These are phyloP conservation scores for Blumeriella jaapii DNA, from an alignment of 2,329 filamentous ascomycete genomes.

Conservation along the genomic window DNA sequence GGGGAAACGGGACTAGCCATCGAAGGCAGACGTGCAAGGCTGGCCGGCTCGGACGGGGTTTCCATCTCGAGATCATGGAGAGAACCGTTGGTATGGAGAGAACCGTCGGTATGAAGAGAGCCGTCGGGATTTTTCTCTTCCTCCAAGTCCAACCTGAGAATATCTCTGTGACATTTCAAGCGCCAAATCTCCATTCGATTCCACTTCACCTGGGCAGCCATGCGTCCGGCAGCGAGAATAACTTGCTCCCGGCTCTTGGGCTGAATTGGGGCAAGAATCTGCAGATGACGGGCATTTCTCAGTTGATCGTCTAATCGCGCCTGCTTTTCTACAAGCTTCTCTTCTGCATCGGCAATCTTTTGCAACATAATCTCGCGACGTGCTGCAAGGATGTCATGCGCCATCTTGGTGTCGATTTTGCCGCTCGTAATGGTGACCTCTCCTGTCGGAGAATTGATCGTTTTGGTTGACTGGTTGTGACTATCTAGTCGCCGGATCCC, in stretches of 20 bases:
- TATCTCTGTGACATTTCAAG: conserved; percentile 80
- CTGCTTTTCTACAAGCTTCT: conserved; percentile 60
- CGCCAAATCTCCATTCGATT: conserved; percentile 89
- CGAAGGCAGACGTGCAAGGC: conserved; percentile 26
- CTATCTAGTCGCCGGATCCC: conserved; percentile 58
- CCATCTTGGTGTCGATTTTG: conserved; percentile 69
- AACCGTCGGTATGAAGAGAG: neutral
- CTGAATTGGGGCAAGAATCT: conserved; percentile 81
- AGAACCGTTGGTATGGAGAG: too few species aligned
- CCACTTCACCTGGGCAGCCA: conserved; percentile 87
- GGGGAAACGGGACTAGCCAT: conserved; percentile 28
- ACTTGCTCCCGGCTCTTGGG: conserved; percentile 81
- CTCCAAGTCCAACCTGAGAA: conserved; percentile 73
- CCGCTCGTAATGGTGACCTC: conserved; percentile 64
- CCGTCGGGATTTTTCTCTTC: conserved; percentile 45
- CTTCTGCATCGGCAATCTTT: conserved; percentile 74
- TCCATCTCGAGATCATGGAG: conserved; percentile 12
- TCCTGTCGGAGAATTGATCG: conserved; percentile 59
- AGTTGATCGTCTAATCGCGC: conserved; percentile 74
- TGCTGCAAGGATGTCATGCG: conserved; percentile 73
- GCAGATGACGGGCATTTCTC: conserved; percentile 80
- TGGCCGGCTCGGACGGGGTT: conserved; percentile 23
- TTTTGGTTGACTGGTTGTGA: conserved; percentile 37
- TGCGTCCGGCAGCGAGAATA: conserved; percentile 69
- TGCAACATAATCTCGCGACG: conserved; percentile 71